Conservation (phyloP, 139 green algal genomes). For the Coelastrella sp. region DNA sequence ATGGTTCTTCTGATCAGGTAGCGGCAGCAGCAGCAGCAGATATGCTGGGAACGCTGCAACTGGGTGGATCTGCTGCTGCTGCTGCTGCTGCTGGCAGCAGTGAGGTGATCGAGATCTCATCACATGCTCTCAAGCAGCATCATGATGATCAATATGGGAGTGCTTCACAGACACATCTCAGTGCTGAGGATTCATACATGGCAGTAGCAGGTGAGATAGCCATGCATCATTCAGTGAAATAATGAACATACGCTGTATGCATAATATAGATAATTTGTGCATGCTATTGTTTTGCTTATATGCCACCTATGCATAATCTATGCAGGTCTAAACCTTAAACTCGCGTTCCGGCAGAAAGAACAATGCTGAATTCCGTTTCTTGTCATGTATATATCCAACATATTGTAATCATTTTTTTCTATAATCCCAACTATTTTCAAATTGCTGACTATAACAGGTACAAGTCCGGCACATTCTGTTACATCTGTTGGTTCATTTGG, state of each 20-base stretch:
- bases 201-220: not conserved
- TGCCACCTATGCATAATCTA: too few species aligned
- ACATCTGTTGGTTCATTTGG: not conserved
- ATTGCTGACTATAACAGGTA: too few species aligned
- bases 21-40: not conserved
- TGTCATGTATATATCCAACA: too few species aligned
- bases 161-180: not conserved
- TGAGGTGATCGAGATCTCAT: not conserved
- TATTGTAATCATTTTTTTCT: too few species aligned
- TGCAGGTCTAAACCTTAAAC: too few species aligned
- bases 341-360: too few species aligned
- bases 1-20: not conserved
- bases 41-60: not conserved
- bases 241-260: too few species aligned
- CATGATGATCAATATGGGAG: not conserved
- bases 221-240: too few species aligned
- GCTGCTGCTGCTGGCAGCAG: conserved; percentile 15
- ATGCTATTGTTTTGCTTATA: too few species aligned
- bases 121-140: not conserved
- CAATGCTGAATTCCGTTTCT: too few species aligned
- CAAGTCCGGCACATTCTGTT: conserved; percentile 3
- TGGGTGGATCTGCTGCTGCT: not conserved
- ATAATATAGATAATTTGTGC: too few species aligned
- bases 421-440: too few species aligned
- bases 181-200: not conserved